Conservation (phyloP, 148 eudicot species). For the Rhododendron henanense region DNA sequence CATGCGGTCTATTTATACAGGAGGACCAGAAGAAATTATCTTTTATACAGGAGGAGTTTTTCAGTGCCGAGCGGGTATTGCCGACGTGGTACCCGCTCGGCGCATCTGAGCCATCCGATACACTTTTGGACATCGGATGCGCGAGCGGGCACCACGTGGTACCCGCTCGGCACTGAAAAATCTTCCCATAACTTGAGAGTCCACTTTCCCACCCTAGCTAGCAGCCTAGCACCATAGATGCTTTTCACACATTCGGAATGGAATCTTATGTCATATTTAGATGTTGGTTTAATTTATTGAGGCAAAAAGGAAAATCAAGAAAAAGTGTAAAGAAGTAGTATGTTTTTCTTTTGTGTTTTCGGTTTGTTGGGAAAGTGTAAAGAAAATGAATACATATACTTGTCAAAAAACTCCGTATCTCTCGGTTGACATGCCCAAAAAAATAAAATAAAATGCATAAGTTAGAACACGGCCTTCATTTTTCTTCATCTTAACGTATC, state of each 20-base stretch:
- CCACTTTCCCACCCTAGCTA: slow-evolving; percentile 26
- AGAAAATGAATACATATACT: neutral
- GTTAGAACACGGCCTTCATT: neutral
- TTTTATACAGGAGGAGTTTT: neutral
- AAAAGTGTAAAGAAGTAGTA: neutral
- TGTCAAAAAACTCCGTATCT: neutral
- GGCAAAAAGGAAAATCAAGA: neutral
- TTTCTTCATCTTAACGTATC: neutral
- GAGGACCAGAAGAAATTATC: slow-evolving; percentile 13
- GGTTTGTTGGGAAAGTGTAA: neutral
- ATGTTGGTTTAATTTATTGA: neutral
- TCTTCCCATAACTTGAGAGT: slow-evolving; percentile 15
- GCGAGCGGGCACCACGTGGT: too few species aligned
- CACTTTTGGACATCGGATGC: too few species aligned
- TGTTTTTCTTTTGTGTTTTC: neutral
- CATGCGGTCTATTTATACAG: slow-evolving; percentile 24
- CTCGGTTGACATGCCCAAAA: neutral
- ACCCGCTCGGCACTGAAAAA: too few species aligned
- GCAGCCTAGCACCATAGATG: neutral
- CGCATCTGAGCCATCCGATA: too few species aligned
- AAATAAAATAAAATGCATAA: neutral
- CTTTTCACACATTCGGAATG: neutral
- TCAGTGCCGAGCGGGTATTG: too few species aligned
- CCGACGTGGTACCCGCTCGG: too few species aligned
- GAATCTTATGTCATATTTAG: neutral